Conservation (phyloP, 179 eudicot species). For the Pouteria campechiana region DNA sequence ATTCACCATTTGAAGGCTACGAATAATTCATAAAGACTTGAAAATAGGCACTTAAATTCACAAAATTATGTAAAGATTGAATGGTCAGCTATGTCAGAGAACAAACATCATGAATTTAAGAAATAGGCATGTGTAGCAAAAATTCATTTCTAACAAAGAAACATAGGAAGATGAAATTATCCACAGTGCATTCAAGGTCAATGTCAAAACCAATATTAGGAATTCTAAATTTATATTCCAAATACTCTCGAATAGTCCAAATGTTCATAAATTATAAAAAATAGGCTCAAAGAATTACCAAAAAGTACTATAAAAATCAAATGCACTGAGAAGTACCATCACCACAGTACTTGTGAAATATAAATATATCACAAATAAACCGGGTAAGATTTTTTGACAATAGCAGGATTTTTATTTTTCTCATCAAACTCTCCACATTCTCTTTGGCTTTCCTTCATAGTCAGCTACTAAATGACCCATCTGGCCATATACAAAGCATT, state of each 20-base stretch:
- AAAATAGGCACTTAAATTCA: too few relatives aligned
- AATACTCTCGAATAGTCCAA: conserved; percentile 84
- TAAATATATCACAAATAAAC: conserved; percentile 17
- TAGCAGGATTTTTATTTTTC: conserved; percentile 48
- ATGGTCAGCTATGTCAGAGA: too few relatives aligned
- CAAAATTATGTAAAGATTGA: too few relatives aligned
- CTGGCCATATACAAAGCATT: conserved; percentile 92
- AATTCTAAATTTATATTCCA: conserved; percentile 73
- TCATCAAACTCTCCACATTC: conserved; percentile 93
- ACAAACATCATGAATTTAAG: conserved; percentile 93
- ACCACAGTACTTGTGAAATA: background rate
- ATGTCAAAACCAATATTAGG: conserved; percentile 50
- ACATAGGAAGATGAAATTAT: conserved; percentile 89
- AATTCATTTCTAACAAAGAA: conserved; percentile 98
- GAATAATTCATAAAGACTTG: too few relatives aligned
- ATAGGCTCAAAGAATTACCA: background rate
- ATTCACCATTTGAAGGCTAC: too few relatives aligned
- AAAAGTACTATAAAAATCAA: background rate
- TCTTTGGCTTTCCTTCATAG: conserved; percentile 89
- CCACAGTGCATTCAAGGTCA: conserved; percentile 74
- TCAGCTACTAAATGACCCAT: conserved; percentile 83
- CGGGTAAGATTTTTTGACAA: conserved; percentile 78
- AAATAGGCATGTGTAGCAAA: conserved; percentile 93
- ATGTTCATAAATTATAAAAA: conserved; percentile 71
- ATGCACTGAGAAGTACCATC: background rate